Conservation (phyloP, 441 rosid species). For the Sinapis alba region DNA sequence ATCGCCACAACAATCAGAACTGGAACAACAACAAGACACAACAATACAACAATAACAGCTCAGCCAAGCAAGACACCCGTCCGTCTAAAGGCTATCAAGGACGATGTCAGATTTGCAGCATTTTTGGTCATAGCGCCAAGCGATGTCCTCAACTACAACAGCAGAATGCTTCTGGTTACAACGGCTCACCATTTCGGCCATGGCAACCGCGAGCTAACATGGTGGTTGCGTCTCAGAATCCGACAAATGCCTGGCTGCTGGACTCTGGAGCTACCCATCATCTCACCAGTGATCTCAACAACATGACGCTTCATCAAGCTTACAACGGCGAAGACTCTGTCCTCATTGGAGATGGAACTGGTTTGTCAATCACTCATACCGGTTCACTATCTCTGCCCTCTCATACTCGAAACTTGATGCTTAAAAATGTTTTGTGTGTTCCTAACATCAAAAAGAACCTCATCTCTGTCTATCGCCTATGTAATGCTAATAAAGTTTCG, state of each 20-base stretch:
- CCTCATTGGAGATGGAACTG: neutral
- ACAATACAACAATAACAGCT: neutral
- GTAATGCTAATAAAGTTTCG: neutral
- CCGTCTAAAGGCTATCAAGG: neutral
- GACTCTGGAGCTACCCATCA: neutral
- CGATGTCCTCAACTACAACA: neutral
- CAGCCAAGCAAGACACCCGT: neutral
- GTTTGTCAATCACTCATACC: neutral
- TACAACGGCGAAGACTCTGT: neutral
- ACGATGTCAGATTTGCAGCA: neutral
- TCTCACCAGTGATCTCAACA: neutral
- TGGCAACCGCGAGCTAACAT: neutral
- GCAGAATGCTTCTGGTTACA: neutral
- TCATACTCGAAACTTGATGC: neutral
- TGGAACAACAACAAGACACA: neutral
- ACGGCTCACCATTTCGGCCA: neutral
- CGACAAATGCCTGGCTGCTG: neutral
- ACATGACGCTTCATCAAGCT: neutral
- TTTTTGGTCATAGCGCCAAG: neutral
- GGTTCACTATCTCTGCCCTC: neutral
- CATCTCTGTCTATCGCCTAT: neutral
- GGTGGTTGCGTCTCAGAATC: neutral
- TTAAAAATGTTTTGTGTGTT: neutral
- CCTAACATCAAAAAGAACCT: neutral
- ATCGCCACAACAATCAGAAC: neutral